Conservation (phyloP, 495 filamentous ascomycete genomes). For the Xylaria palmicola region DNA sequence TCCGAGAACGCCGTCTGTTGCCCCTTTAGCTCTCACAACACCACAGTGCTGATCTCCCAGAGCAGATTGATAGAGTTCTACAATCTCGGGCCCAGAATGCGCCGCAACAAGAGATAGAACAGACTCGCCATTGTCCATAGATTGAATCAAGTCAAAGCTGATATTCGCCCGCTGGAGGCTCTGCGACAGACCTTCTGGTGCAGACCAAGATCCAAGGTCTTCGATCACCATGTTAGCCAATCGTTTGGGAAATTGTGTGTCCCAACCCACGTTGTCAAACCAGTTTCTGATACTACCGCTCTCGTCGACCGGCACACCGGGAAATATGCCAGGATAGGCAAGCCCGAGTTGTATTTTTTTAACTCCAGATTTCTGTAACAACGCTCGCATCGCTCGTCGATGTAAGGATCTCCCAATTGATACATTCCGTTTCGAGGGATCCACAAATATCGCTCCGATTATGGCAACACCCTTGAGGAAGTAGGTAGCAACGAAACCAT, state of each 20-base stretch:
- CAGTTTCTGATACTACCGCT: slow-evolving; percentile 53
- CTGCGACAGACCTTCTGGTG: slow-evolving; percentile 70
- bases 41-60: slow-evolving; percentile 73
- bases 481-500: slow-evolving; percentile 88
- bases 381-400: slow-evolving; percentile 68
- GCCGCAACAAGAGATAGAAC: slow-evolving; percentile 75
- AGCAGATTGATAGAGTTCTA: slow-evolving; percentile 78
- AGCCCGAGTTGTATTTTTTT: slow-evolving; percentile 77
- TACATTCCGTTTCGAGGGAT: slow-evolving; percentile 76
- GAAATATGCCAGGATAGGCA: slow-evolving; percentile 73
- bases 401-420: slow-evolving; percentile 85
- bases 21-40: slow-evolving; percentile 76
- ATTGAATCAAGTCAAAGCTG: slow-evolving; percentile 78
- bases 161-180: slow-evolving; percentile 66
- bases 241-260: slow-evolving; percentile 50
- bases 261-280: slow-evolving; percentile 52
- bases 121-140: slow-evolving; percentile 69
- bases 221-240: slow-evolving; percentile 61
- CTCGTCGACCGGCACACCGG: slow-evolving; percentile 67
- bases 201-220: slow-evolving; percentile 68
- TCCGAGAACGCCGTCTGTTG: slow-evolving; percentile 66
- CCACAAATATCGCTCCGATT: slow-evolving; percentile 81
- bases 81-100: slow-evolving; percentile 74
- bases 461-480: slow-evolving; percentile 71
- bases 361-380: slow-evolving; percentile 64